Evolutionary conservation across 495 filamentous ascomycete species (phyloP), one percentile per base, ranked within the genome.

Genomic region (Lasiosphaeris hirsuta): DNA sequence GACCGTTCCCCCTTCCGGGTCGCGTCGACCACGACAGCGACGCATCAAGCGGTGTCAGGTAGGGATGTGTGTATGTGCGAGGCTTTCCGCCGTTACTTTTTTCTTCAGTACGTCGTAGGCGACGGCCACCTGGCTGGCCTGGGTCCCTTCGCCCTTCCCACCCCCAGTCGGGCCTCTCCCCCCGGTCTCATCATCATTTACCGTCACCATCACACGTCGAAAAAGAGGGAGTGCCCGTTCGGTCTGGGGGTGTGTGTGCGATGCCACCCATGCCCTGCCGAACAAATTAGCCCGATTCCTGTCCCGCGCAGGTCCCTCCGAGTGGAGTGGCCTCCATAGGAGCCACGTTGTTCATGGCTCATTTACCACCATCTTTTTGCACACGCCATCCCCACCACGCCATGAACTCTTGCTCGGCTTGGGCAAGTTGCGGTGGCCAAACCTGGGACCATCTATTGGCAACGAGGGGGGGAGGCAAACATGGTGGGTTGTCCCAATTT

Each of bases 261-360:
- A 60, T 60, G 51, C 10, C 46, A 61, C 61, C 66, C 63, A 64
- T 62, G 61, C 59, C 65, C 61, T 63, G 62, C 64, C 67, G 67
- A 30, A 63, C 57, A 71, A 52, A 66, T 68, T 66, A 68, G 63
- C 58, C 65, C 67, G 60, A 60, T 61, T 58, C 57, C 62, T 64
- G 65, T 62, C 60, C 66, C 63, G 59, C 63, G 54, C 56, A 63
- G 56, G 57, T 47, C 51, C 43, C 51, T 59, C 45, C 47, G 48
- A 41, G 47, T 51, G 51, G 68, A 64, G 40, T 55, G 63, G 65
- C 57, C 57, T 48, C 59, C 69, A 70, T 67, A 70, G 69, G 69
- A 72, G 69, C 69, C 69, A 72, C 69, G 69, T 72, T 52, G 69
- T 65, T 60, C 67, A 65, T 58, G 61, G 64, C 63, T 70, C 67